phyloP scores from a whole-genome alignment of 2,329 filamentous ascomycete species.

The Cercospora sesami region DNA sequence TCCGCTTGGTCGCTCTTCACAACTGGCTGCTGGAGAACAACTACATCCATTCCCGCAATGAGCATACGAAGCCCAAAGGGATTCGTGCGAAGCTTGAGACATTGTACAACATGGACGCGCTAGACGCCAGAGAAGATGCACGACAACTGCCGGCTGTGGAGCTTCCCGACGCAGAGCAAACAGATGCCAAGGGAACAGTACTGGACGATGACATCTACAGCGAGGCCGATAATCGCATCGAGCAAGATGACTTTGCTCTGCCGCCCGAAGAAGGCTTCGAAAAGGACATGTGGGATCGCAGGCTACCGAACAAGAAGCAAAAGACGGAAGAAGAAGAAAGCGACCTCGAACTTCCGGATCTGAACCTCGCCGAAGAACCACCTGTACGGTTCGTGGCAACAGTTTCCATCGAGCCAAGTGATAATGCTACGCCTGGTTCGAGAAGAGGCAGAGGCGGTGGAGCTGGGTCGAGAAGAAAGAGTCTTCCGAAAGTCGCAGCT shows the following conservation, averaged over 20 bases:
- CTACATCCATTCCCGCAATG: conserved; percentile 38
- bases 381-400: conserved; percentile 39
- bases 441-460: conserved; percentile 21
- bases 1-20: conserved; percentile 79
- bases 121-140: conserved; percentile 78
- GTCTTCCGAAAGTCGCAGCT: conserved; percentile 19
- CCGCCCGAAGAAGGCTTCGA: conserved; percentile 44
- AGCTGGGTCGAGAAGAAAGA: conserved; percentile 21
- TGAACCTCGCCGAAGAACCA: conserved; percentile 36
- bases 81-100: conserved; percentile 87
- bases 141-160: conserved; percentile 52
- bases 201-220: conserved; percentile 42
- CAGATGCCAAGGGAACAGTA: conserved; percentile 37
- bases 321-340: conserved; percentile 26
- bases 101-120: conserved; percentile 80
- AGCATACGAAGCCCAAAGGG: conserved; percentile 81
- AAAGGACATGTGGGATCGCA: conserved; percentile 46
- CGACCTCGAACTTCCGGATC: conserved; percentile 34
- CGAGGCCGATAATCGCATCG: conserved; percentile 39
- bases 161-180: conserved; percentile 43
- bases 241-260: conserved; percentile 45
- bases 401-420: conserved; percentile 35
- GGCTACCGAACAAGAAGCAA: conserved; percentile 31
- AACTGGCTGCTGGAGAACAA: conserved; percentile 37
- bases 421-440: conserved; percentile 27